Conservation (phyloP, 179 eudicot genomes). For the Pouteria campechiana region DNA sequence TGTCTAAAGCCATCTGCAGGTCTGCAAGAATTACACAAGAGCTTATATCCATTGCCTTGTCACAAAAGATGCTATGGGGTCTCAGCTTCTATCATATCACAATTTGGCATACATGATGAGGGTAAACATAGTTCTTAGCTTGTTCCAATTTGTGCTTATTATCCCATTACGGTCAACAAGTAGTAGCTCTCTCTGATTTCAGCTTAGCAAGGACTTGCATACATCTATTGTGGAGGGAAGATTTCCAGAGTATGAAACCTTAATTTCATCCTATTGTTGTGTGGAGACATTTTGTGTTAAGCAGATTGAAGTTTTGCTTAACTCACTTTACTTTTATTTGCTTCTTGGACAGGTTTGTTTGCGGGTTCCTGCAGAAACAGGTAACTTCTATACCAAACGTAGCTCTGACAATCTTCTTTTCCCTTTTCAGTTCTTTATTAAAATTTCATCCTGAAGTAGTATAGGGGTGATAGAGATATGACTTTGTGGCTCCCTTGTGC, state of each 20-base stretch:
- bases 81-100: conserved; percentile 89
- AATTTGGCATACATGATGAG: conserved; percentile 80
- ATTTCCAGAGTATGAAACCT: conserved; percentile 58
- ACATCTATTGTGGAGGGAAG: conserved; percentile 55
- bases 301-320: neutral
- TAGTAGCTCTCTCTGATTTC: conserved; percentile 8
- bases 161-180: neutral
- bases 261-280: neutral
- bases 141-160: neutral
- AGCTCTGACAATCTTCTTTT: neutral
- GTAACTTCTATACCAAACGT: conserved; percentile 16
- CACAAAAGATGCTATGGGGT: conserved; percentile 93
- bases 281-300: neutral
- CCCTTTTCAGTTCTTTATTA: no score
- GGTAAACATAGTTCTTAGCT: conserved; percentile 31
- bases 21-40: conserved; percentile 73
- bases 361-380: conserved; percentile 65
- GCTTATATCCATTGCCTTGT: conserved; percentile 87
- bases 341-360: conserved; percentile 60
- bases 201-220: conserved; percentile 86
- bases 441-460: no score
- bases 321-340: neutral
- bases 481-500: no score
- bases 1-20: no score
- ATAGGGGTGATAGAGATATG: no score